Conservation (phyloP, 2,329 filamentous ascomycete species). For the Aspergillus calidoustus region DNA sequence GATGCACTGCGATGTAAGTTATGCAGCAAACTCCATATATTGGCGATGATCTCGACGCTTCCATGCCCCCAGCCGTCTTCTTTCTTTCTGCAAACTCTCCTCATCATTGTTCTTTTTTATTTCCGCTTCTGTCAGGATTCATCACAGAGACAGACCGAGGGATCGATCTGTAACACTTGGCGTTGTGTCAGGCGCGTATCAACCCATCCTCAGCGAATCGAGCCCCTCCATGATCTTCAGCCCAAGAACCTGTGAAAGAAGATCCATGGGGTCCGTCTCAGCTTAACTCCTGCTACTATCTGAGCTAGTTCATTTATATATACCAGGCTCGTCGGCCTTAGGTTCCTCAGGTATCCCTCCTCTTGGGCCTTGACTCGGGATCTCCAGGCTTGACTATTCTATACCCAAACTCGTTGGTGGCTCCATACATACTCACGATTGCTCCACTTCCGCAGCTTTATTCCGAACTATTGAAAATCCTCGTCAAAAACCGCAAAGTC, state of each 20-base stretch:
- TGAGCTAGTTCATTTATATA: not conserved
- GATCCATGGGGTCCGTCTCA: slow-evolving; percentile 10
- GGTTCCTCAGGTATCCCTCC: not conserved
- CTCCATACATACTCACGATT: not conserved
- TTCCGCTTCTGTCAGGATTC: not conserved
- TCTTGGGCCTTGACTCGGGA: not conserved
- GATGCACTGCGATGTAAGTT: slow-evolving; percentile 22
- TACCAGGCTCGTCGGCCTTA: not conserved
- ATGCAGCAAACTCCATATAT: not conserved
- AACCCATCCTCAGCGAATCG: slow-evolving; percentile 24
- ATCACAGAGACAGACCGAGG: not conserved
- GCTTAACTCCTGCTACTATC: not conserved
- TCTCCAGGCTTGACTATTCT: not conserved
- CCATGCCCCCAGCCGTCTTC: not conserved
- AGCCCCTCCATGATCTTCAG: slow-evolving; percentile 18
- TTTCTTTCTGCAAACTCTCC: not conserved
- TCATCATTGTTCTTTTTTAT: not conserved
- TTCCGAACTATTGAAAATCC: slow-evolving; percentile 15
- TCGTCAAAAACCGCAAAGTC: not conserved
- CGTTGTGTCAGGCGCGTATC: slow-evolving; percentile 25
- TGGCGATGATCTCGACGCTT: not conserved
- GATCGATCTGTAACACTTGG: slow-evolving; percentile 31
- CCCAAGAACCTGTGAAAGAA: slow-evolving; percentile 11
- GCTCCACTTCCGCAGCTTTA: slow-evolving; percentile 8
- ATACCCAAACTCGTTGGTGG: slow-evolving; percentile 1